Evolutionary conservation across 441 rosid species (phyloP), one percentile per base, ranked within the genome.

Genomic region (Aquilaria agallochum): DNA sequence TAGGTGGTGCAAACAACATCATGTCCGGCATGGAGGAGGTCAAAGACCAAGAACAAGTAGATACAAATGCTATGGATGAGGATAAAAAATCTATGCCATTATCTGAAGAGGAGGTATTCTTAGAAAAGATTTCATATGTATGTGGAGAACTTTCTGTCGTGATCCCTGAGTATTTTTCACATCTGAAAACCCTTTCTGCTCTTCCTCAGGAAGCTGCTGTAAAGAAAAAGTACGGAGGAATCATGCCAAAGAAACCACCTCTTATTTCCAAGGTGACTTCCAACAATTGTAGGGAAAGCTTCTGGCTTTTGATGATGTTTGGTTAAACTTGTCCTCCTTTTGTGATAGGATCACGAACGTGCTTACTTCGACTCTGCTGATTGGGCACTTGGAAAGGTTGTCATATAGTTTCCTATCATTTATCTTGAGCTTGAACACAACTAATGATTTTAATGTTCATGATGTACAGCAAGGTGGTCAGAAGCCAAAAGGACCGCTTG

Each of bases 401-500:
- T 57, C 65, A 27, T 10, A 11, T 10, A 60, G 13, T 64, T 51
- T 56, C 63, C 53, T 58, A 9, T 61, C 53, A 9, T 58, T n/a
- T 64, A 56, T 60, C 33, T 53, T 53, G n/a, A 48, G 50, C 20
- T 48, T 34, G 55, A 31, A 33, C 42, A 4, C 7, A 3, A 36
- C 42, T 58, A 40, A 53, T 49, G 67, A 11, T 46, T 58, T 56
- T 27, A 36, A 36, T 36, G 53, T 66, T 44, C 48, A 68, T 72
- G 65, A 71, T 66, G 72, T 4, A 72, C 91, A 95, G 99, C 99
- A 95, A 86, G 99, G 99, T 59, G 98, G 67, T 75, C 92, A 83
- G 64, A 95, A 95, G 74, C 99, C 99, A 31, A 95, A 95, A 83
- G 99, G 99, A 76, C 98, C 99, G 0, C 95, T 95, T 7, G 96